These are phyloP conservation scores for Fusarium duplospermum DNA, from an alignment of 2,329 filamentous ascomycete genomes.

Conservation along the genomic window DNA sequence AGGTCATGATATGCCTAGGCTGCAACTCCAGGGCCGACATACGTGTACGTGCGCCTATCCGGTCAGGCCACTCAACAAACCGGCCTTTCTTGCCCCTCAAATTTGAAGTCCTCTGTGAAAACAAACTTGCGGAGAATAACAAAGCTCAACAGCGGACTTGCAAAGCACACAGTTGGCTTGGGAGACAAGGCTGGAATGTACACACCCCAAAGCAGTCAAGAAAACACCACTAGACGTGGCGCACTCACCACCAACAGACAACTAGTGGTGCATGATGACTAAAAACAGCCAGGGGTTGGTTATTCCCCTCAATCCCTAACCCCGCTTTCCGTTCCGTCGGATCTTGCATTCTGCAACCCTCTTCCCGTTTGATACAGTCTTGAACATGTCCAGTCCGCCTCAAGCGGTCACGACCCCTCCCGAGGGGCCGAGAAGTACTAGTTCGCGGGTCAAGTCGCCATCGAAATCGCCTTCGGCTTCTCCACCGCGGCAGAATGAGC, in stretches of 20 bases:
- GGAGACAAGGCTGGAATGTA: not conserved
- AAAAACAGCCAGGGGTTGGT: not conserved
- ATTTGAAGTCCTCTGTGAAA: not conserved
- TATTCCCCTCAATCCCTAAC: not conserved
- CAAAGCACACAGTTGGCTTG: not conserved
- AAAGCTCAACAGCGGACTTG: not conserved
- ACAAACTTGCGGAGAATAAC: not conserved
- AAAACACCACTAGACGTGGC: not conserved
- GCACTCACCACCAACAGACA: not conserved
- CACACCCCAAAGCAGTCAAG: not conserved
- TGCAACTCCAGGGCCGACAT: not conserved
- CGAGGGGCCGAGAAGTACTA: not conserved
- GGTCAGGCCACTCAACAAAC: not conserved
- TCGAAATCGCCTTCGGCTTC: not conserved
- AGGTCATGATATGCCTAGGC: not conserved
- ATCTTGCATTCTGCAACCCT: not conserved
- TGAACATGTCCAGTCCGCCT: not conserved
- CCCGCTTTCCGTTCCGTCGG: not conserved
- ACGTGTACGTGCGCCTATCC: not conserved
- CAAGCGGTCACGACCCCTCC: not conserved
- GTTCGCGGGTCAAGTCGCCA: not conserved
- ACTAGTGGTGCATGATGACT: not conserved
- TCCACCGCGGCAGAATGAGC: not conserved
- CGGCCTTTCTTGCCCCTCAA: not conserved
- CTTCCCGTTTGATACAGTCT: not conserved